These are phyloP conservation scores for Fomes fomentarius DNA, from an alignment of 1,284 basidiomycete species.

Conservation along the genomic window DNA sequence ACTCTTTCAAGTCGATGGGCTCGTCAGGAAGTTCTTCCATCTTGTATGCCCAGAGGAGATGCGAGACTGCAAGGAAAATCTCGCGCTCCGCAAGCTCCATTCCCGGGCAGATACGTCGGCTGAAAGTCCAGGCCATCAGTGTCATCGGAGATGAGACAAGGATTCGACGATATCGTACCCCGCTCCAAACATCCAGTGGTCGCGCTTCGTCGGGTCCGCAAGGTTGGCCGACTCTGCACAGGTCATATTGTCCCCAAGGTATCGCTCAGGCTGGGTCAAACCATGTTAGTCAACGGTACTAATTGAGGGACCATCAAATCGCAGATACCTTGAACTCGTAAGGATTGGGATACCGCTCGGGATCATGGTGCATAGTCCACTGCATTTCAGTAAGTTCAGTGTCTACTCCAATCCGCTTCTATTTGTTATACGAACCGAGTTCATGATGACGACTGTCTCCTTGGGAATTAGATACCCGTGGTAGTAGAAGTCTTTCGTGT, in stretches of 20 bases:
- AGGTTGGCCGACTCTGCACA: conserved; percentile 25
- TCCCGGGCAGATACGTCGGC: conserved; percentile 30
- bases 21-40: background rate
- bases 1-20: conserved; percentile 9
- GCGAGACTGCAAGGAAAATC: conserved; percentile 41
- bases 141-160: background rate
- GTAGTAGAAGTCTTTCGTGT: conserved; percentile 24
- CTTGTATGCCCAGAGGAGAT: conserved; percentile 14
- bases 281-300: too few relatives aligned
- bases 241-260: conserved; percentile 21
- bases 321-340: conserved; percentile 12
- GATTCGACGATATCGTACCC: too few relatives aligned
- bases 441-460: conserved; percentile 25
- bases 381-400: too few relatives aligned
- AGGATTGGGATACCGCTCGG: conserved; percentile 19
- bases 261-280: conserved; percentile 21
- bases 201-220: conserved; percentile 23
- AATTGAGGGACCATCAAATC: background rate
- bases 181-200: conserved; percentile 25
- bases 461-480: conserved; percentile 26
- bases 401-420: background rate
- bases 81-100: conserved; percentile 42
- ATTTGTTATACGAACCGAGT: background rate
- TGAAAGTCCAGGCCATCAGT: conserved; percentile 8
- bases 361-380: conserved; percentile 24